Base-by-base conservation (phyloP, 768 basidiomycete species). In the Terana coerulea region DNA sequence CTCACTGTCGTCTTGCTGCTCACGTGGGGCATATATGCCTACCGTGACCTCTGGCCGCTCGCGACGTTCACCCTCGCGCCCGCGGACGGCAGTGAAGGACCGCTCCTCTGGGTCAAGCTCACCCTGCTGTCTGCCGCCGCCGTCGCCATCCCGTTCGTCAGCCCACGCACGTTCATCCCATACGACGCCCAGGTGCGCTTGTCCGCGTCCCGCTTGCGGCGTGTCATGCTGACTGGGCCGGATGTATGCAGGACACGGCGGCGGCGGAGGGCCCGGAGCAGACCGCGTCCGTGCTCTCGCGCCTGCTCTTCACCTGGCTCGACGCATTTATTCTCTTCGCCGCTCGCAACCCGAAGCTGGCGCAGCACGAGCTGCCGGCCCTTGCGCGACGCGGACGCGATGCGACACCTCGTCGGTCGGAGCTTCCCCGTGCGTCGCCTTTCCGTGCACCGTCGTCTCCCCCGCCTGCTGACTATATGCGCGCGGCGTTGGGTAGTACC, bases 11-110 rank as follows among this genome's bases (percentile, higher is more conserved):
- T 85, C 2, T 64, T 85, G 14, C 57, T 81, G 15, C 64, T 68
- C 26, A 69, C 69, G 10, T 76, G 78, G 58, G 57, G 59, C n/a
- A 69, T 81, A 7, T 84, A 74, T 58, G 64, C 66, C 26, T 81
- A 80, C 56, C 74, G 83, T 21, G 75, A 80, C 57, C 44, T 86
- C 2, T 82, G 71, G 59, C 85, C 84, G 17, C 57, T 85, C 12
- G 63, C 72, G 11, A 84, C 81, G 0, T 81, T 71, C 61, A 72
- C 69, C 12, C 63, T 71, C 26, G 31, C 47, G 17, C 79, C 83
- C 10, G 52, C 65, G 28, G 84, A 86, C 58, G 53, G 60, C 4
- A 61, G 62, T 2, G 77, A 78, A 57, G 75, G 79, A 7, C 58
- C 62, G 48, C 52, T 79, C 31, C 61, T 83, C 19, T 86, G 84